Conservation (phyloP, 2,329 filamentous ascomycete species). For the Fusarium sp. region DNA sequence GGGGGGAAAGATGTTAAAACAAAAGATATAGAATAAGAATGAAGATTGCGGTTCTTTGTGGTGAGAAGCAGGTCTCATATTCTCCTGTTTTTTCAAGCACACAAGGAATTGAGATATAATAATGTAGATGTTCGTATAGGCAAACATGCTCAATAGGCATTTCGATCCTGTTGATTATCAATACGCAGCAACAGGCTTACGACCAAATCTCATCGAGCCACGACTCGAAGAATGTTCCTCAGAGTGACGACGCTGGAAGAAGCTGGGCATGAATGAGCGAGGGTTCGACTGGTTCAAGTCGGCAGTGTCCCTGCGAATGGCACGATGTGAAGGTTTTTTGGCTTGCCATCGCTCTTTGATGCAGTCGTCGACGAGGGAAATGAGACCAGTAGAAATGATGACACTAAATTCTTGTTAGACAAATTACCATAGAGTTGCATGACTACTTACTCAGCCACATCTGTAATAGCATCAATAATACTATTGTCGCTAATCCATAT, state of each 20-base stretch:
- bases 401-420: slow-evolving; percentile 69
- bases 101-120: slow-evolving; percentile 2
- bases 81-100: slow-evolving; percentile 7
- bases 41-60: slow-evolving; percentile 22
- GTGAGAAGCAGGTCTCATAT: slow-evolving; percentile 11
- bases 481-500: slow-evolving; percentile 88
- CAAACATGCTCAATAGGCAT: neutral
- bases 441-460: slow-evolving; percentile 83
- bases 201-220: slow-evolving; percentile 56
- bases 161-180: slow-evolving; percentile 40
- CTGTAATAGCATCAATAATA: slow-evolving; percentile 77
- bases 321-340: slow-evolving; percentile 56
- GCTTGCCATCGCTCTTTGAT: slow-evolving; percentile 82
- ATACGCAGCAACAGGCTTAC: slow-evolving; percentile 54
- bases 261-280: slow-evolving; percentile 55
- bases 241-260: slow-evolving; percentile 59
- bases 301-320: slow-evolving; percentile 46
- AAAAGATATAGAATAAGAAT: slow-evolving; percentile 25
- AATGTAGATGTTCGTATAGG: neutral
- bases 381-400: slow-evolving; percentile 89
- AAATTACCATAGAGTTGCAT: slow-evolving; percentile 1
- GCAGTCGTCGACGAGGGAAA: slow-evolving; percentile 89
- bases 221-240: slow-evolving; percentile 51
- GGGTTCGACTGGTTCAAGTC: slow-evolving; percentile 45
- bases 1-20: slow-evolving; percentile 37